Conservation (phyloP, 2,329 filamentous ascomycete genomes). For the Beauveria australis region DNA sequence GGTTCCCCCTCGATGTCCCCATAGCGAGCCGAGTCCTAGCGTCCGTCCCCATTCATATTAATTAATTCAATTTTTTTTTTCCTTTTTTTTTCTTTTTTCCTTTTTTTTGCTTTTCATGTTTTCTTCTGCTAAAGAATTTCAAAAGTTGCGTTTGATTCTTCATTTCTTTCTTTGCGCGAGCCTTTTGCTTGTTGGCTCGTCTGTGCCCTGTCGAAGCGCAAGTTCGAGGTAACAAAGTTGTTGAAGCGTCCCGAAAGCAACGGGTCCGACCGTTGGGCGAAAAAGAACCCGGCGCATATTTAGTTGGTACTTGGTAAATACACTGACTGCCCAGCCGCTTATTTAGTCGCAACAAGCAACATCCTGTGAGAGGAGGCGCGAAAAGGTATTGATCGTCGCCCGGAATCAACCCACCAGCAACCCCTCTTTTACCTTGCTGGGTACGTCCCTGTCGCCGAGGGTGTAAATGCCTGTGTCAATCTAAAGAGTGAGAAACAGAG, state of each 20-base stretch:
- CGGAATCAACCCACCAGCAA: too few species aligned
- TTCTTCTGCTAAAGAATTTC: not conserved
- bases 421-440: too few species aligned
- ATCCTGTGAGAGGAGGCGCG: not conserved
- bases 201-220: not conserved
- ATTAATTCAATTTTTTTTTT: too few species aligned
- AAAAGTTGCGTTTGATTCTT: not conserved
- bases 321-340: not conserved
- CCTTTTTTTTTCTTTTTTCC: not conserved
- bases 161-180: too few species aligned
- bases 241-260: not conserved
- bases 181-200: not conserved
- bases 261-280: not conserved
- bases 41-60: not conserved
- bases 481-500: not conserved
- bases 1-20: not conserved
- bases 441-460: too few species aligned
- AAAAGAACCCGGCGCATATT: too few species aligned
- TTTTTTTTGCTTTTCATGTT: not conserved
- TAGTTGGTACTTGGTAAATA: too few species aligned
- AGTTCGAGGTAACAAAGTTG: not conserved
- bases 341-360: not conserved
- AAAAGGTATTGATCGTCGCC: not conserved
- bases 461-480: too few species aligned
- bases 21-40: not conserved